These are phyloP conservation scores for Scheffersomyces segobiensis DNA, from an alignment of 1,139 yeast genomes.

Conservation along the genomic window DNA sequence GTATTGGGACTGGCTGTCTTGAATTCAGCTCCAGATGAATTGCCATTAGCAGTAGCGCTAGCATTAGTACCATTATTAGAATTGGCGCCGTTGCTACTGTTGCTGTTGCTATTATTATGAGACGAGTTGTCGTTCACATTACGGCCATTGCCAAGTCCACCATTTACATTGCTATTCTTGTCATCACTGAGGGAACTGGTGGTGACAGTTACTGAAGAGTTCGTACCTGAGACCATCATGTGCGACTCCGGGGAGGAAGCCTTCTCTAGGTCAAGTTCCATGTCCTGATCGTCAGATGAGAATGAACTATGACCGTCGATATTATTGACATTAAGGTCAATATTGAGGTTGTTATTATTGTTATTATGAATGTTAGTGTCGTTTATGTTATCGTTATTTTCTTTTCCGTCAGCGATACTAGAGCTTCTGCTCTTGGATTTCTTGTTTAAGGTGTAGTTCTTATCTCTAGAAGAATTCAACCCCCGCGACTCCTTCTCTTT, in stretches of 20 bases:
- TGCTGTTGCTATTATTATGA: background rate
- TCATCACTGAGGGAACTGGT: background rate
- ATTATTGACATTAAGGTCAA: background rate
- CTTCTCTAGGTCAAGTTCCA: background rate
- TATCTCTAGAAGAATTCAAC: background rate
- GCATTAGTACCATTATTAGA: background rate
- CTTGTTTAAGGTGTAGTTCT: background rate
- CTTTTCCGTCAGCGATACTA: background rate
- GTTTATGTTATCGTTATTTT: background rate
- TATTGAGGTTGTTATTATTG: background rate
- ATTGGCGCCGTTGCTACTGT: background rate
- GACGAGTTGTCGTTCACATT: background rate
- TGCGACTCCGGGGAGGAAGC: background rate
- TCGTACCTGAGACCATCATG: background rate
- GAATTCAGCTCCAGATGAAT: background rate
- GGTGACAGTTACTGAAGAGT: background rate
- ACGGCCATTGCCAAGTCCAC: background rate
- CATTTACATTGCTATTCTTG: background rate
- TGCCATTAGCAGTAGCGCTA: background rate
- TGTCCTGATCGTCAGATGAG: conserved; percentile 2
- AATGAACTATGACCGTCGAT: conserved; percentile 1
- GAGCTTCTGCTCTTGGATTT: background rate
- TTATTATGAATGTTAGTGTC: background rate
- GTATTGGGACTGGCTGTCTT: background rate
- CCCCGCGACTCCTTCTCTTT: conserved; percentile 3